These are phyloP conservation scores for Phytophthora ramorum DNA, from an alignment of 352 stramenopile species.

Conservation along the genomic window DNA sequence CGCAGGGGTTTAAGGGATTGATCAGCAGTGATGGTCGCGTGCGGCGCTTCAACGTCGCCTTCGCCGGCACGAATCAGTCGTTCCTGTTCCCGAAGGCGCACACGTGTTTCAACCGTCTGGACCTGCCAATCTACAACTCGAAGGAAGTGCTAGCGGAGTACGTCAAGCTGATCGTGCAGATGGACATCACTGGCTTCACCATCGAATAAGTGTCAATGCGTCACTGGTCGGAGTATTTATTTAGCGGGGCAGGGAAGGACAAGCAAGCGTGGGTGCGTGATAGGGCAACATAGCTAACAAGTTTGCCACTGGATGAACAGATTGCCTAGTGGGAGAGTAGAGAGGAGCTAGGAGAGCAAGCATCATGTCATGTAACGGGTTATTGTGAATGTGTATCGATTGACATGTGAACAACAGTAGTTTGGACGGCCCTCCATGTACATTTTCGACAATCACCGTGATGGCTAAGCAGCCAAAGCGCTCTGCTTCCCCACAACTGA, in stretches of 20 bases:
- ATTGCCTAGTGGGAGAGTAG: constrained; percentile 7
- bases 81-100: constrained; percentile 84
- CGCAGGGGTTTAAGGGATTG: constrained; percentile 85
- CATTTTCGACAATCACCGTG: not conserved
- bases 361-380: constrained; percentile 2
- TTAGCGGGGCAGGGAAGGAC: constrained; percentile 19
- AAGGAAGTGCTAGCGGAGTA: constrained; percentile 79
- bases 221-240: constrained; percentile 38
- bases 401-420: not conserved
- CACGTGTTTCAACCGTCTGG: constrained; percentile 88
- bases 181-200: constrained; percentile 96
- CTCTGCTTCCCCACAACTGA: not conserved
- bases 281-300: not conserved
- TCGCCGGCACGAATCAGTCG: constrained; percentile 64
- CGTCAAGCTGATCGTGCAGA: constrained; percentile 94
- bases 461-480: constrained; percentile 32
- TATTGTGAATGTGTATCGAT: constrained; percentile 4
- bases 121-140: constrained; percentile 77
- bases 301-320: constrained; percentile 8
- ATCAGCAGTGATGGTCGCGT: constrained; percentile 85
- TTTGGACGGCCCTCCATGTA: not conserved
- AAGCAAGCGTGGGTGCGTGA: constrained; percentile 2
- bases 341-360: constrained; percentile 5
- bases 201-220: constrained; percentile 60
- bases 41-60: constrained; percentile 79